Conservation (phyloP, 257 asterid species). For the Lavandula angustifolia region DNA sequence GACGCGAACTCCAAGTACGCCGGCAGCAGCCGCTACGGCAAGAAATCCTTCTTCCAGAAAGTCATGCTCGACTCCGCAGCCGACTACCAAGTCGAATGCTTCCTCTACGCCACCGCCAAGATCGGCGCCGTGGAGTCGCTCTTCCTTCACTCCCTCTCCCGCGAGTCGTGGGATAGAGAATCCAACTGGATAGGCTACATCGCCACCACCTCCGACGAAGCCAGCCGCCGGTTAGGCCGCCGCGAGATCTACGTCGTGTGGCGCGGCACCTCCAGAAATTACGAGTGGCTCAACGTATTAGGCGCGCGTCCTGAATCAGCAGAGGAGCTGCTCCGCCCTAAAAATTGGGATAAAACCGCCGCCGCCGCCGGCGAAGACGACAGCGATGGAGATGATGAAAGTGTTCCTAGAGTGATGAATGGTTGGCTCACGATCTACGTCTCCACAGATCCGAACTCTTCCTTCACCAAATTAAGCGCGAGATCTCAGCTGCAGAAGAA, state of each 20-base stretch:
- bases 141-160: slow-evolving; percentile 61
- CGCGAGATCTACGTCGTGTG: slow-evolving; percentile 73
- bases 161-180: slow-evolving; percentile 82
- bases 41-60: slow-evolving; percentile 62
- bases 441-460: slow-evolving; percentile 62
- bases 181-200: slow-evolving; percentile 90
- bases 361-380: neutral
- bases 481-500: slow-evolving; percentile 53
- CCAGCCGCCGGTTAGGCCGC: slow-evolving; percentile 52
- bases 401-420: slow-evolving; percentile 58
- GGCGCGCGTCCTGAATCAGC: slow-evolving; percentile 57
- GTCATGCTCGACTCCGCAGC: slow-evolving; percentile 57
- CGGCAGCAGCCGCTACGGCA: slow-evolving; percentile 82
- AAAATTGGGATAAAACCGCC: too few relatives aligned
- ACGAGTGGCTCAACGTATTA: slow-evolving; percentile 73
- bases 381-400: slow-evolving; percentile 35
- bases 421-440: slow-evolving; percentile 73
- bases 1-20: slow-evolving; percentile 77
- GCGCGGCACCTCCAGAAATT: slow-evolving; percentile 71
- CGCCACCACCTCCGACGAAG: slow-evolving; percentile 59
- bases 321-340: slow-evolving; percentile 29
- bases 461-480: slow-evolving; percentile 69
- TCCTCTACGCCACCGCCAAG: slow-evolving; percentile 78
- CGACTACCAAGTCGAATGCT: slow-evolving; percentile 51
- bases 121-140: slow-evolving; percentile 47